phyloP scores from a whole-genome alignment of 2,329 filamentous ascomycete genomes.

The Immersiporthe knoxdaviesiana region DNA sequence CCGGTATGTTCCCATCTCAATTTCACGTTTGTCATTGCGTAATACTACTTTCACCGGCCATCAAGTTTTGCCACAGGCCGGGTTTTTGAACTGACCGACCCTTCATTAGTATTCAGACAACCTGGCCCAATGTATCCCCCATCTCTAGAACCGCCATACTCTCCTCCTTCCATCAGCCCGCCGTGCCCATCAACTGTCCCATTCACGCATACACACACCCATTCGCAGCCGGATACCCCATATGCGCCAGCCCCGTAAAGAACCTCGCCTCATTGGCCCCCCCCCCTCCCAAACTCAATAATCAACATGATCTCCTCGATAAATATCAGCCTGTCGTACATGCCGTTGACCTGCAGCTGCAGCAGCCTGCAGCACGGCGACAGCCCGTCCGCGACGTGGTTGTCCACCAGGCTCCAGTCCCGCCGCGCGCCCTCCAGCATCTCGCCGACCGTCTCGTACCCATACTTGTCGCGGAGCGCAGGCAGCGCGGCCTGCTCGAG shows the following conservation, averaged over 20 bases:
- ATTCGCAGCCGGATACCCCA: conserved; percentile 69
- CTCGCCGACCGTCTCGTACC: conserved; percentile 59
- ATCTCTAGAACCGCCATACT: too few relatives aligned
- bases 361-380: conserved; percentile 57
- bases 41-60: too few relatives aligned
- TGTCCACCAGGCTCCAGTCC: conserved; percentile 62
- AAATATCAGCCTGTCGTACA: conserved; percentile 65
- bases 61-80: too few relatives aligned
- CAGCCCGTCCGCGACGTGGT: too few relatives aligned
- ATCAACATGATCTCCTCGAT: conserved; percentile 69
- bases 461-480: conserved; percentile 65
- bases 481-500: conserved; percentile 61
- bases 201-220: conserved; percentile 57
- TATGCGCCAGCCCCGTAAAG: conserved; percentile 64
- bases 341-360: conserved; percentile 63
- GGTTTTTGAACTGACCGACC: too few relatives aligned
- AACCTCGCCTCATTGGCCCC: conserved; percentile 68
- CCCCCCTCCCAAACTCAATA: conserved; percentile 58
- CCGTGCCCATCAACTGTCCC: too few relatives aligned
- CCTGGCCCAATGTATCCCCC: too few relatives aligned
- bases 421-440: conserved; percentile 58
- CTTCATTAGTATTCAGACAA: too few relatives aligned
- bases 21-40: too few relatives aligned
- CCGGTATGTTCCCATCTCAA: too few relatives aligned
- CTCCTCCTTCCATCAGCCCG: too few relatives aligned